Percentiles rank a stretch among this genome's conserved stretches.
Conservation (phyloP, 2,329 filamentous ascomycete genomes). For the Botrytis elliptica region DNA sequence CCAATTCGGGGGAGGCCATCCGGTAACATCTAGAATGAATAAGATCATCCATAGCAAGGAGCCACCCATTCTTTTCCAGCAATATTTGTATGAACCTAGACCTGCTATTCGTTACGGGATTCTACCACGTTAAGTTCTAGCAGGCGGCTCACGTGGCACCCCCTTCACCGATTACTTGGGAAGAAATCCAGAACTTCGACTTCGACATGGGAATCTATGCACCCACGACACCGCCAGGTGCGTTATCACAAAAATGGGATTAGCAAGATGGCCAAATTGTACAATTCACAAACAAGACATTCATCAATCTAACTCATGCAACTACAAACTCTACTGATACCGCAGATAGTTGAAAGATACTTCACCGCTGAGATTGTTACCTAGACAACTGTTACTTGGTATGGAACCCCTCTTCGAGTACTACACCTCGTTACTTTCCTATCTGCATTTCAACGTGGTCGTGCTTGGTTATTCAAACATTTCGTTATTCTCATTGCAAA, state of each 20-base stretch:
- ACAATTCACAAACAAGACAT: constrained; percentile 17
- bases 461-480: constrained; percentile 7
- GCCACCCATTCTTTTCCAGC: constrained; percentile 1
- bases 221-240: constrained; percentile 15
- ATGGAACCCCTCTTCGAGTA: constrained; percentile 15
- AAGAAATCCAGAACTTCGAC: constrained; percentile 20
- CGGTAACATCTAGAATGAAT: constrained; percentile 22
- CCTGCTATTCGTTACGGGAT: constrained; percentile 3
- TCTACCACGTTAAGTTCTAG: constrained; percentile 2
- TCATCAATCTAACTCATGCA: constrained; percentile 21
- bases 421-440: constrained; percentile 13
- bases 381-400: constrained; percentile 15
- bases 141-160: constrained; percentile 16
- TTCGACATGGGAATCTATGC: constrained; percentile 19
- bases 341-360: constrained; percentile 15
- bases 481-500: not conserved
- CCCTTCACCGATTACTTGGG: constrained; percentile 16
- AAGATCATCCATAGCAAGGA: constrained; percentile 17
- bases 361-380: constrained; percentile 23
- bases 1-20: constrained; percentile 19
- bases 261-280: constrained; percentile 11
- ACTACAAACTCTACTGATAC: constrained; percentile 19
- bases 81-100: constrained; percentile 7
- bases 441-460: constrained; percentile 17
- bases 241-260: constrained; percentile 13